A percentile compares a stretch with the other conserved stretches of the same genome.
These are phyloP conservation scores for Karstenula rhodostoma DNA, from an alignment of 2,329 filamentous ascomycete species.

Conservation along the genomic window DNA sequence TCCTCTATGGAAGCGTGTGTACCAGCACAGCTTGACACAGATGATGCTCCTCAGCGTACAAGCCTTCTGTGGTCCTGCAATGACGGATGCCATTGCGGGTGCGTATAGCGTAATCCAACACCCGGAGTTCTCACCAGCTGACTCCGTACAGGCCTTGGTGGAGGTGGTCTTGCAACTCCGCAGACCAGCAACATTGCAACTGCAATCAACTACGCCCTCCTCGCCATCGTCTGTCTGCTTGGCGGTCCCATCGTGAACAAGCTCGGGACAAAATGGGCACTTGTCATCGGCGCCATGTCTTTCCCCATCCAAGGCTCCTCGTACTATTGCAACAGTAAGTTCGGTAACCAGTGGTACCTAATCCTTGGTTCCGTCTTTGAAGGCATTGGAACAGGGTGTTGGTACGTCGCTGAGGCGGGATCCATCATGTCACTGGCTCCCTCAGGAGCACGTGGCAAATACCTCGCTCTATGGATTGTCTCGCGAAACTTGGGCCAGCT, in stretches of 20 bases:
- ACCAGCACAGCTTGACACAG: constrained; percentile 59
- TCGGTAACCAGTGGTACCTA: constrained; percentile 58
- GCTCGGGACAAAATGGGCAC: constrained; percentile 57
- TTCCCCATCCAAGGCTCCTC: constrained; percentile 58
- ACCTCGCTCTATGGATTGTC: constrained; percentile 59
- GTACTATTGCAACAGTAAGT: constrained; percentile 60
- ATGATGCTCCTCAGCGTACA: constrained; percentile 59
- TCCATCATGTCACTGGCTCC: constrained; percentile 60
- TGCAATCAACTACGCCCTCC: constrained; percentile 39
- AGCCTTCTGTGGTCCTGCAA: constrained; percentile 49
- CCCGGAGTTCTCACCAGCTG: neutral
- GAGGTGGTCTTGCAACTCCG: constrained; percentile 56
- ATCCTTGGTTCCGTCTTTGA: constrained; percentile 34
- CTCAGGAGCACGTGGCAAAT: constrained; percentile 57
- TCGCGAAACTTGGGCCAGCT: constrained; percentile 58
- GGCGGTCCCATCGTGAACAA: constrained; percentile 59
- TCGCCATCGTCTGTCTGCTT: constrained; percentile 50
- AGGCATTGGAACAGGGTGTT: constrained; percentile 50
- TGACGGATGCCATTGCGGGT: constrained; percentile 44
- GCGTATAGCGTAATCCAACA: neutral
- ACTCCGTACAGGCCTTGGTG: constrained; percentile 34
- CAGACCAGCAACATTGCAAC: constrained; percentile 54
- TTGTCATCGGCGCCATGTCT: constrained; percentile 53
- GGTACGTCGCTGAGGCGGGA: constrained; percentile 60
- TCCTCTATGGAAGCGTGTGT: constrained; percentile 56